Conservation (phyloP, 2,329 filamentous ascomycete genomes). For the Fusarium oxysporum region DNA sequence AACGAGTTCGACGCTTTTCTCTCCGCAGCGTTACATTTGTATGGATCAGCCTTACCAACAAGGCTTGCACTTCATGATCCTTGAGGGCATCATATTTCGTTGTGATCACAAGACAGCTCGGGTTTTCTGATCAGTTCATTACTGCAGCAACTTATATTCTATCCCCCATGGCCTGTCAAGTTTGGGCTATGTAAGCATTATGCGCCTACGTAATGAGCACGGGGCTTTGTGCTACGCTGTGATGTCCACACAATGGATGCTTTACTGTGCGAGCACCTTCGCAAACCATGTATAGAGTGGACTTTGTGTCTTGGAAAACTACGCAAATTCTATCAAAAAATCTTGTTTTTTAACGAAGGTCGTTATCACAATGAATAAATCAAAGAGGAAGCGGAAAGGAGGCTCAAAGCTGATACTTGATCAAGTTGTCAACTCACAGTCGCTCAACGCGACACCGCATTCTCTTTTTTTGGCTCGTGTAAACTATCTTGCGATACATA, state of each 20-base stretch:
- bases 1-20: neutral
- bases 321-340: neutral
- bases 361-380: conserved; percentile 23
- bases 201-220: neutral
- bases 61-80: neutral
- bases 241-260: neutral
- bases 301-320: neutral
- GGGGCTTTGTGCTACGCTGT: neutral
- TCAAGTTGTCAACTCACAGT: conserved; percentile 30
- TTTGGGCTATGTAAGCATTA: neutral
- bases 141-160: neutral
- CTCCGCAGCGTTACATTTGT: neutral
- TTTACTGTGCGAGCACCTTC: neutral
- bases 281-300: neutral
- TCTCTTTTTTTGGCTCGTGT: conserved; percentile 34
- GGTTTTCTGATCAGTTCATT: neutral
- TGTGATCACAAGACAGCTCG: neutral
- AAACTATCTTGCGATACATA: conserved; percentile 33
- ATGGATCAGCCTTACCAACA: conserved; percentile 1
- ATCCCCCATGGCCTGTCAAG: too few relatives aligned
- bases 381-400: conserved; percentile 23
- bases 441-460: conserved; percentile 26
- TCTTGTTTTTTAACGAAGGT: neutral
- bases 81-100: neutral
- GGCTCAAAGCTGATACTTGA: conserved; percentile 34